phyloP scores from a whole-genome alignment of 2,329 filamentous ascomycete genomes.

The Beauveria rudraprayagi region DNA sequence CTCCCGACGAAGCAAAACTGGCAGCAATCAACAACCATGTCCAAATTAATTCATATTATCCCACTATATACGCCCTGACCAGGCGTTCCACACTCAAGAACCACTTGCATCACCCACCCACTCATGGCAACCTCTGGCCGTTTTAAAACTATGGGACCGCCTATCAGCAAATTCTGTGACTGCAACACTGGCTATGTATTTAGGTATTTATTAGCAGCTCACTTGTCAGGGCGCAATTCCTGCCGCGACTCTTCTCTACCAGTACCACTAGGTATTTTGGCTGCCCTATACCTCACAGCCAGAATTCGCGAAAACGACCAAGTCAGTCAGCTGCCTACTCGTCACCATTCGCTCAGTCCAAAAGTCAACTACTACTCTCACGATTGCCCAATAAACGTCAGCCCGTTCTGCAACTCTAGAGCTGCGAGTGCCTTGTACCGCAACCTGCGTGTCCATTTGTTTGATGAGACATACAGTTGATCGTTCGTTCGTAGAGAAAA shows the following conservation, averaged over 20 bases:
- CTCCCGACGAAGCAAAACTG: neutral
- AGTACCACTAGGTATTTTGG: no score
- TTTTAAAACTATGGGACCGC: slow-evolving; percentile 4
- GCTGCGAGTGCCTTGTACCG: neutral
- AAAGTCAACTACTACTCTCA: neutral
- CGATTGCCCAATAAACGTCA: neutral
- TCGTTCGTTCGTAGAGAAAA: neutral
- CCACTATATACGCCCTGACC: neutral
- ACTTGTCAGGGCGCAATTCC: neutral
- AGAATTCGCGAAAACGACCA: no score
- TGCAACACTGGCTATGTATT: neutral
- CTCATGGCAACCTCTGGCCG: neutral
- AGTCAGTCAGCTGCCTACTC: neutral
- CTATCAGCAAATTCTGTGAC: neutral
- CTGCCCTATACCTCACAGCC: no score
- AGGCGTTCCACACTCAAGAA: neutral
- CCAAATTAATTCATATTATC: no score
- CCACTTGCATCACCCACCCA: neutral
- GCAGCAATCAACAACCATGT: neutral
- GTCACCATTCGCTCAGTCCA: neutral
- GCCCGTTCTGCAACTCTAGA: neutral
- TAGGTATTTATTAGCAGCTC: neutral
- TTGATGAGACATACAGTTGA: slow-evolving; percentile 2
- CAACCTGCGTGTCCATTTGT: neutral
- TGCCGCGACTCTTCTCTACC: neutral